Evolutionary conservation across 2,329 filamentous ascomycete species (phyloP).

Genomic region (Diaporthe australafricana): DNA sequence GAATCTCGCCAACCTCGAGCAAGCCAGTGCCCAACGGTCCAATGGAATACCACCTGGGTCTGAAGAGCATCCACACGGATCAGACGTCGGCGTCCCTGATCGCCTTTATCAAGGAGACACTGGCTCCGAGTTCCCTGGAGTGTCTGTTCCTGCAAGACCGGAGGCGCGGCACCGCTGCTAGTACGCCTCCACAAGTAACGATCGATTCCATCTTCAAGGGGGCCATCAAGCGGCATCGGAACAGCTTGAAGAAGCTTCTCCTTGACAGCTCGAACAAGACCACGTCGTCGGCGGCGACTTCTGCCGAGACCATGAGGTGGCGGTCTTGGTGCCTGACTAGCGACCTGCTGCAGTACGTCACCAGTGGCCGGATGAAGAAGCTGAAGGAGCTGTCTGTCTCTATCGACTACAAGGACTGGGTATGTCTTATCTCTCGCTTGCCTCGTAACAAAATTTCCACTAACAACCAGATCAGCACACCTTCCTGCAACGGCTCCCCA

Average conservation of each 20-base stretch:
- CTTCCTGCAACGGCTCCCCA: slow-evolving; percentile 80
- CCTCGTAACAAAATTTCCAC: slow-evolving; percentile 10
- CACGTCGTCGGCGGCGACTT: slow-evolving; percentile 46
- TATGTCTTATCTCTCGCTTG: slow-evolving; percentile 53
- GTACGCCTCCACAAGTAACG: slow-evolving; percentile 63
- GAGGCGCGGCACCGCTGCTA: slow-evolving; percentile 54
- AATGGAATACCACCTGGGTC: slow-evolving; percentile 70
- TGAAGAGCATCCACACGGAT: slow-evolving; percentile 83
- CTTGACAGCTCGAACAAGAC: slow-evolving; percentile 76
- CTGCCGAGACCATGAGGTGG: slow-evolving; percentile 62
- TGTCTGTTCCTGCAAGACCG: slow-evolving; percentile 81
- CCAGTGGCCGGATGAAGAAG: slow-evolving; percentile 79
- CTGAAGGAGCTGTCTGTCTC: slow-evolving; percentile 79
- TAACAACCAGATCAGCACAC: slow-evolving; percentile 67
- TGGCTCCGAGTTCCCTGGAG: slow-evolving; percentile 84
- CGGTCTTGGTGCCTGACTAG: slow-evolving; percentile 77
- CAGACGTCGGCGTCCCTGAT: slow-evolving; percentile 76
- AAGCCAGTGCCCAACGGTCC: slow-evolving; percentile 45
- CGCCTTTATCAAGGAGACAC: slow-evolving; percentile 79
- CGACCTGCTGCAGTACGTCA: slow-evolving; percentile 78
- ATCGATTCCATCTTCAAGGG: slow-evolving; percentile 79
- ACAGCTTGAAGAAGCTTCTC: slow-evolving; percentile 78
- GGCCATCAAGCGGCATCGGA: slow-evolving; percentile 76
- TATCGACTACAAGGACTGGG: slow-evolving; percentile 83
- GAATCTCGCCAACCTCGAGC: slow-evolving; percentile 42